Conservation (phyloP, 225 moss, liverwort and hornwort genomes). For the Sphagnum tenellum region DNA sequence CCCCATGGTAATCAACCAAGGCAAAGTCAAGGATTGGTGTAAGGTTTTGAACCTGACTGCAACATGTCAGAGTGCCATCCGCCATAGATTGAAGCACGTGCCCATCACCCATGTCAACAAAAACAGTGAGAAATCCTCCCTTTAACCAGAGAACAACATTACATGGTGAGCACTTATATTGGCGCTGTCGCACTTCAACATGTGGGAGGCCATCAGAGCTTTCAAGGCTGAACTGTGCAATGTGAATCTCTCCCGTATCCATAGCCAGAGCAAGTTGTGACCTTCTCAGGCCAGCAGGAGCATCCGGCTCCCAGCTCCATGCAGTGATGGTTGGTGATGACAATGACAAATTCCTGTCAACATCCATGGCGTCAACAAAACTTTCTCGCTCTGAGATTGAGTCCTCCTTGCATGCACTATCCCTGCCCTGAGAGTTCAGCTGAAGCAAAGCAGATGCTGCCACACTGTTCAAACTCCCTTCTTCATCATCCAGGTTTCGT, state of each 20-base stretch:
- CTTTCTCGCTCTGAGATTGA: constrained; percentile 15
- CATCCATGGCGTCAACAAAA: constrained; percentile 17
- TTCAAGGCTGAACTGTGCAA: constrained; percentile 49
- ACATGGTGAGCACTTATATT: constrained; percentile 77
- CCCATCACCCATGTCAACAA: constrained; percentile 95
- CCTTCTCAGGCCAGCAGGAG: constrained; percentile 41
- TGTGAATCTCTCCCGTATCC: constrained; percentile 88
- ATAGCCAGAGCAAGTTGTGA: constrained; percentile 53
- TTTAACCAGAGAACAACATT: constrained; percentile 77
- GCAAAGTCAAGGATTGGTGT: constrained; percentile 89
- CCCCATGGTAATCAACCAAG: constrained; percentile 84
- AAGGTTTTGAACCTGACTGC: constrained; percentile 70
- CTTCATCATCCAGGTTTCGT: constrained; percentile 52
- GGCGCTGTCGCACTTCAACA: constrained; percentile 57
- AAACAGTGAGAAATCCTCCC: constrained; percentile 77
- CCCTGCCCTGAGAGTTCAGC: constrained; percentile 55
- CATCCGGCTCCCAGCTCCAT: constrained; percentile 95
- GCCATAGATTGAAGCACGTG: constrained; percentile 64
- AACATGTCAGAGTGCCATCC: constrained; percentile 50
- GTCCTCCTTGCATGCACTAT: constrained; percentile 40
- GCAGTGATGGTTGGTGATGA: constrained; percentile 48
- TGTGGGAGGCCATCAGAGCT: constrained; percentile 35
- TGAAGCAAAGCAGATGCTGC: constrained; percentile 93
- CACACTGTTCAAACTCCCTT: constrained; percentile 78
- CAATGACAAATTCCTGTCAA: constrained; percentile 17